A percentile compares a stretch with the other conserved stretches of the same genome.
phyloP scores from a whole-genome alignment of 2,329 filamentous ascomycete genomes.

The Diaporthe australafricana region DNA sequence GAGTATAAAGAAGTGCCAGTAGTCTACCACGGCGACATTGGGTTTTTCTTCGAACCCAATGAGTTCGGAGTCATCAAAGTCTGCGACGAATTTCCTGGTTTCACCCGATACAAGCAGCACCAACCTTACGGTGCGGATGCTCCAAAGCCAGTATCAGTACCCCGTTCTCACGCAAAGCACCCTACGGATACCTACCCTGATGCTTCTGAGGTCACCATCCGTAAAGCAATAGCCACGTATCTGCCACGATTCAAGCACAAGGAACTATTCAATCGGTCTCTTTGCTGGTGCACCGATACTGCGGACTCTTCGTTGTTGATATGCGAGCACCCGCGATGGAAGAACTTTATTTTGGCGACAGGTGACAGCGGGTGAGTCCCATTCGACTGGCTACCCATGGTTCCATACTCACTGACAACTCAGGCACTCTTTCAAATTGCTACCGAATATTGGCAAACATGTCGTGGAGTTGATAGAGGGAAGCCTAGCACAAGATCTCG shows the following conservation, averaged over 20 bases:
- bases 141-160: constrained; percentile 47
- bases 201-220: constrained; percentile 46
- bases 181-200: constrained; percentile 51
- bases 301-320: constrained; percentile 48
- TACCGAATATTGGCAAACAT: constrained; percentile 59
- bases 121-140: constrained; percentile 48
- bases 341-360: constrained; percentile 58
- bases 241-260: constrained; percentile 46
- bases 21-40: constrained; percentile 58
- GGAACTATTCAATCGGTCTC: constrained; percentile 46
- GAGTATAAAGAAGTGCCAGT: constrained; percentile 56
- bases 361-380: constrained; percentile 57
- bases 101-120: constrained; percentile 49
- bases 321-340: constrained; percentile 53
- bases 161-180: constrained; percentile 51
- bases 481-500: constrained; percentile 50
- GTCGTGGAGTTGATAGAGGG: constrained; percentile 58
- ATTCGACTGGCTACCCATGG: not conserved
- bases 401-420: constrained; percentile 21
- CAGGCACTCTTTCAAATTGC: constrained; percentile 58
- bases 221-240: constrained; percentile 45
- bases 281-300: constrained; percentile 52
- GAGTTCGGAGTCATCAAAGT: constrained; percentile 53
- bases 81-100: constrained; percentile 54
- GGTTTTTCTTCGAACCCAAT: constrained; percentile 62